Conservation (phyloP, 2,329 filamentous ascomycete genomes). For the Exophiala spinifera region DNA sequence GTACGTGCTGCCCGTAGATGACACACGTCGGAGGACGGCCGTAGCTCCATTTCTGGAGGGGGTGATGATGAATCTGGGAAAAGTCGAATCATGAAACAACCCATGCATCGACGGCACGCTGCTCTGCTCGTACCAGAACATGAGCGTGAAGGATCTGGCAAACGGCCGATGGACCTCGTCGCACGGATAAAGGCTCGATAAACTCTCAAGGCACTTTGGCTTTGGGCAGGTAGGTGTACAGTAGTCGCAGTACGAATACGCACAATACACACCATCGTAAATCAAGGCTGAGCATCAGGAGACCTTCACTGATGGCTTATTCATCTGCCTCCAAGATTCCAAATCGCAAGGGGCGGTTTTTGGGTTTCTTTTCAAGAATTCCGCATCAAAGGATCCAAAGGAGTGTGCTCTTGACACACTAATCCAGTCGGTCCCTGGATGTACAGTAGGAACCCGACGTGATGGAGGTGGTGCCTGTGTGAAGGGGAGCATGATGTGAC, state of each 20-base stretch:
- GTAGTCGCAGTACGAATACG: no score
- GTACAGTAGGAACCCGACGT: no score
- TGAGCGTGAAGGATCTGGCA: constrained; percentile 12
- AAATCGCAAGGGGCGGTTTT: neutral
- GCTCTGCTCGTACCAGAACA: constrained; percentile 2
- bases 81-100: constrained; percentile 1
- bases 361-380: no score
- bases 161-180: constrained; percentile 7
- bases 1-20: neutral
- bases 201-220: constrained; percentile 1
- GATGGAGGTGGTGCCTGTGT: no score
- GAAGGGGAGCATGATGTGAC: neutral
- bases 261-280: no score
- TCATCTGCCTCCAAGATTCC: neutral
- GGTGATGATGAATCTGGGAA: neutral
- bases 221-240: constrained; percentile 2
- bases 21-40: no score
- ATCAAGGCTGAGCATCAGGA: neutral
- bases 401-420: no score
- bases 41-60: neutral
- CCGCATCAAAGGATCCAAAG: no score
- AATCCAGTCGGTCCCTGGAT: no score
- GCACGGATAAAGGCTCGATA: constrained; percentile 6
- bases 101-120: constrained; percentile 11
- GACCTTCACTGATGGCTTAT: neutral